Evolutionary conservation across 768 basidiomycete genomes (phyloP), one percentile per base, ranked within the genome.

Genomic region (Auriscalpium orientale): DNA sequence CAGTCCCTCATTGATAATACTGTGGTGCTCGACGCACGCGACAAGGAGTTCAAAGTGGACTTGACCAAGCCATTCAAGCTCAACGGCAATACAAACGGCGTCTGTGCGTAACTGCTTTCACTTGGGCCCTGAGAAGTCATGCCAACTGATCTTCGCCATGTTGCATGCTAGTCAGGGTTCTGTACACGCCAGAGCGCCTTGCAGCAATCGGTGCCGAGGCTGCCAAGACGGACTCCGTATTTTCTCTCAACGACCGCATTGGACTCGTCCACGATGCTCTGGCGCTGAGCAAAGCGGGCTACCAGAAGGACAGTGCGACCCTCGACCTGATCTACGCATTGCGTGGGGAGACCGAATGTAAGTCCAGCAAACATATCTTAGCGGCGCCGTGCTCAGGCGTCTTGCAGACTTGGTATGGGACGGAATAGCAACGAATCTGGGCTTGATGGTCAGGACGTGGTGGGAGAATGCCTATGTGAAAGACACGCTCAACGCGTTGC

Each of bases 51-150:
- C 62, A 68, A 79, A 18, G 62, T 98, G n/a, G 85, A 91, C 68
- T 89, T 83, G 12, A 81, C 71, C 68, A 82, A 79, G 65, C 75
- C 83, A 6, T 98, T 86, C 79, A 98, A 98, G 72, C 73, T 98
- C 58, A 98, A 98, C 66, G 87, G 87, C 3, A 86, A 86, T 44
- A 94, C 92, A 1, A 80, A 81, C 51, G 93, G 95, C 57, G 89
- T 95, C 62, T 98, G 91, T 91, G 62, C 59, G 91, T 76, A 9
- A 7, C 18, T 18, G 5, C 10, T 54, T 58, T 18, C 12, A 33
- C n/a, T 51, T 18, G 7, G 8, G n/a, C 34, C 16, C 51, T 43
- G 9, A 6, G 20, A 10, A n/a, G 16, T 53, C 3, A 13, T n/a
- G n/a, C n/a, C 15, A 18, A 7, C 33, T 16, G 15, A 28, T 8